These are phyloP conservation scores for Suillus decipiens DNA, from an alignment of 768 basidiomycete genomes.

Conservation along the genomic window DNA sequence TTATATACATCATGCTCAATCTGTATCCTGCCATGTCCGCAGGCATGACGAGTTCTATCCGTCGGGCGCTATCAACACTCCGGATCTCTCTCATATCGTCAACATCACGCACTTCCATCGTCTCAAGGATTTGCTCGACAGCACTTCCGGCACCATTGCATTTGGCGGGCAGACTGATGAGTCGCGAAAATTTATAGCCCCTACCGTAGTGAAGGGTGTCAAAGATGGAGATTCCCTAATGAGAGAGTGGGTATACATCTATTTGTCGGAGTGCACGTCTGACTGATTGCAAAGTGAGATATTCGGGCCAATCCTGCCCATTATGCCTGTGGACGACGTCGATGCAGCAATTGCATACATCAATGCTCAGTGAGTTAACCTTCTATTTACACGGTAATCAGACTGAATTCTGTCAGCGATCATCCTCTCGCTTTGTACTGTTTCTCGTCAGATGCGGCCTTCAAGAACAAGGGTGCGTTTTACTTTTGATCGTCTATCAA, in stretches of 20 bases:
- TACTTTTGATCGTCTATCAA: not conserved
- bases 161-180: constrained; percentile 65
- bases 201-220: constrained; percentile 71
- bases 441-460: constrained; percentile 59
- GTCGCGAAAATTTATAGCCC: constrained; percentile 62
- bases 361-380: constrained; percentile 44
- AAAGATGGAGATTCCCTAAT: constrained; percentile 67
- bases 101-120: constrained; percentile 56
- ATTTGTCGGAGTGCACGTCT: constrained; percentile 3
- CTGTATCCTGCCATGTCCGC: not conserved
- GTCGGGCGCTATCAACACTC: constrained; percentile 42
- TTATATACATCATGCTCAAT: not conserved
- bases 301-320: constrained; percentile 80
- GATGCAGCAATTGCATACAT: constrained; percentile 75
- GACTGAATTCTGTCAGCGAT: constrained; percentile 45
- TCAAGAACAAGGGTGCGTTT: constrained; percentile 61
- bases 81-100: constrained; percentile 54
- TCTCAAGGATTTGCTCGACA: constrained; percentile 61
- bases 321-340: constrained; percentile 68
- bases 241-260: constrained; percentile 58
- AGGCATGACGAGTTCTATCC: constrained; percentile 40
- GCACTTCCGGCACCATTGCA: constrained; percentile 64
- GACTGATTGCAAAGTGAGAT: constrained; percentile 57
- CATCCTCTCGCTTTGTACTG: constrained; percentile 79
- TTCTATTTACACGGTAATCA: not conserved